Evolutionary conservation across 495 filamentous ascomycete genomes (phyloP), one percentile per base, ranked within the genome.

Genomic region (Daldinia grandis): DNA sequence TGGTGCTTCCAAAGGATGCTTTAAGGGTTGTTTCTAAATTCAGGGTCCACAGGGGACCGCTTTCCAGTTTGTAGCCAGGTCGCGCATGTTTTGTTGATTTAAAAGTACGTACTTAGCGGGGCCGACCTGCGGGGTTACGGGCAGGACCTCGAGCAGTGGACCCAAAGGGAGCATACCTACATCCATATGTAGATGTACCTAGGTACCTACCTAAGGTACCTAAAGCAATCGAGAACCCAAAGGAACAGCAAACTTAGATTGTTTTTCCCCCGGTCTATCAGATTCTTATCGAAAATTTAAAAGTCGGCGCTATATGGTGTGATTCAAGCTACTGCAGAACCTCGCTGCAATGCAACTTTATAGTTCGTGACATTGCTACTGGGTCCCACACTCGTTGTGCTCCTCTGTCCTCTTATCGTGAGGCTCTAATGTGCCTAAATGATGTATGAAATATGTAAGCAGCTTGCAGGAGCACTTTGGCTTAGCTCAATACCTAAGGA

Each of bases 351-450:
- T 67, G 69, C 35, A 61, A 72, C 69, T 56, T 60, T 37, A 38
- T 27, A 60, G 35, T 54, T 61, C 44, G 37, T 51, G 47, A 47
- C 44, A 64, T n/a, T 55, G 21, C 35, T 14, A 50, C 19, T 42
- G 40, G 24, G 59, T 54, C 27, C 69, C 64, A 64, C 62, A 10
- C 30, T 21, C 33, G 24, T 1, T 58, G 35, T 54, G 14, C 53
- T 62, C 57, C 38, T 59, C n/a, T 7, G 21, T 27, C 62, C 51
- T 58, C 58, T 66, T 66, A 71, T 71, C 68, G 51, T 66, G 68
- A 66, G 63, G 68, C 62, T 71, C 56, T 64, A 58, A 71, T 60
- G 42, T 71, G 68, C 62, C 51, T 62, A 71, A 66, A 71, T 24
- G 42, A 58, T 54, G n/a, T 62, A 40, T 35, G 55, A 42, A 60